Evolutionary conservation across 495 filamentous ascomycete genomes (phyloP).

Genomic region (Neurospora sp.): DNA sequence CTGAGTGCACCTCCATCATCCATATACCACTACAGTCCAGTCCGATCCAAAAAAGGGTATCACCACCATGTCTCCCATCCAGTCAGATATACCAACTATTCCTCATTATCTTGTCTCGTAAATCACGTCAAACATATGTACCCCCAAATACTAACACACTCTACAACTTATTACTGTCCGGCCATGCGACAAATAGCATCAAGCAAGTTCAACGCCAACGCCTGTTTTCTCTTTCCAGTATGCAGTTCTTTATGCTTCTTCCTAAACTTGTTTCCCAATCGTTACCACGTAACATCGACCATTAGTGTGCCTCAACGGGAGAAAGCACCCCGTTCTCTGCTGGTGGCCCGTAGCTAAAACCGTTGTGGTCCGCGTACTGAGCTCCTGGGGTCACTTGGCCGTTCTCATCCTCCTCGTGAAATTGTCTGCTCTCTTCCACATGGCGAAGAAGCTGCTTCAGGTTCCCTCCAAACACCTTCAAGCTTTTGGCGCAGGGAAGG

Average conservation of each 20-base stretch:
- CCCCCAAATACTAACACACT: neutral
- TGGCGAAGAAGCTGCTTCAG: conserved; percentile 7
- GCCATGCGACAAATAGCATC: neutral
- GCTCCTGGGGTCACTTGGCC: neutral
- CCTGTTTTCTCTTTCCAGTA: neutral
- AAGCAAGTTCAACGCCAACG: neutral
- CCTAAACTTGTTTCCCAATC: neutral
- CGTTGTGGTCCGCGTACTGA: neutral
- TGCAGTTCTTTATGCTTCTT: neutral
- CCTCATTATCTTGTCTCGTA: neutral
- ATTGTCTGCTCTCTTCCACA: conserved; percentile 6
- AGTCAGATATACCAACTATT: neutral
- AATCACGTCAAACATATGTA: neutral
- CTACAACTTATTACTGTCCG: neutral
- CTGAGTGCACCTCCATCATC: neutral
- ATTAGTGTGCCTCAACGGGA: neutral
- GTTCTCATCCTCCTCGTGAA: neutral
- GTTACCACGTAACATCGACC: neutral
- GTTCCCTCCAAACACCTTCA: conserved; percentile 13
- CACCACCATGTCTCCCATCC: neutral
- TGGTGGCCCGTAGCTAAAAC: neutral
- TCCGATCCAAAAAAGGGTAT: neutral
- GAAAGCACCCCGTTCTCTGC: neutral
- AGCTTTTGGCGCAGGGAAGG: conserved; percentile 2
- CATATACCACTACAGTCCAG: neutral